Conservation (phyloP, 371 early-diverging fungal species). For the Mortierella sp. region DNA sequence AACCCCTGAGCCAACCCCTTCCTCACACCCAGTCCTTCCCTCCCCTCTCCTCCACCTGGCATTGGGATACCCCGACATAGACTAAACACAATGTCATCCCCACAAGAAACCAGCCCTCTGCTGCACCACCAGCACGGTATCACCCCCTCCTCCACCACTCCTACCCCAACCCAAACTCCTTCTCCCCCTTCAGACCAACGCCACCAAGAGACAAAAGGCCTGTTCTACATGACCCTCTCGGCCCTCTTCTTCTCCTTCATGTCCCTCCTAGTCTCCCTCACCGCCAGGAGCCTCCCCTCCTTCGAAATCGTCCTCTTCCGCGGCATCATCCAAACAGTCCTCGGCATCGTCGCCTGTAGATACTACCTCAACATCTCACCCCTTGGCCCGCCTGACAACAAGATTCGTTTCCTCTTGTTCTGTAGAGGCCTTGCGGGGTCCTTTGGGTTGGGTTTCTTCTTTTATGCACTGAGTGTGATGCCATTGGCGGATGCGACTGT, state of each 20-base stretch:
- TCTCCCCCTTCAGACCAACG: constrained; percentile 4
- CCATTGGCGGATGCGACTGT: constrained; percentile 84
- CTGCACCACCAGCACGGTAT: constrained; percentile 13
- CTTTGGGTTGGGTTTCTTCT: constrained; percentile 79
- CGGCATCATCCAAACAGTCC: constrained; percentile 70
- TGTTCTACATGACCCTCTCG: constrained; percentile 73
- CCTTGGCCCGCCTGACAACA: constrained; percentile 61
- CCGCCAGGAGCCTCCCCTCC: constrained; percentile 67
- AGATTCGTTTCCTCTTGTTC: constrained; percentile 67
- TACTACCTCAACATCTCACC: constrained; percentile 65
- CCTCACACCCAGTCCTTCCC: neutral
- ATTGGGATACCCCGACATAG: neutral
- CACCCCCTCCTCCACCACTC: neutral
- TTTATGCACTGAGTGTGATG: constrained; percentile 76
- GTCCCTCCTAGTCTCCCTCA: constrained; percentile 78
- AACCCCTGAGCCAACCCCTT: neutral
- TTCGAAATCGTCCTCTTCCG: constrained; percentile 81
- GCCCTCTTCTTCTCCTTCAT: constrained; percentile 80
- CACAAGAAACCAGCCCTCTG: constrained; percentile 26
- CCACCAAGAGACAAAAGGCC: constrained; percentile 59
- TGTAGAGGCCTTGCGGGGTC: constrained; percentile 76
- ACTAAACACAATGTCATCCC: constrained; percentile 10
- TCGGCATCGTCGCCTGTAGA: constrained; percentile 69
- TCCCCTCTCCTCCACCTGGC: neutral
- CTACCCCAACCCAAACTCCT: neutral